These are phyloP conservation scores for Teunomyces lycoperdinae DNA, from an alignment of 805 yeast genomes.

Conservation along the genomic window DNA sequence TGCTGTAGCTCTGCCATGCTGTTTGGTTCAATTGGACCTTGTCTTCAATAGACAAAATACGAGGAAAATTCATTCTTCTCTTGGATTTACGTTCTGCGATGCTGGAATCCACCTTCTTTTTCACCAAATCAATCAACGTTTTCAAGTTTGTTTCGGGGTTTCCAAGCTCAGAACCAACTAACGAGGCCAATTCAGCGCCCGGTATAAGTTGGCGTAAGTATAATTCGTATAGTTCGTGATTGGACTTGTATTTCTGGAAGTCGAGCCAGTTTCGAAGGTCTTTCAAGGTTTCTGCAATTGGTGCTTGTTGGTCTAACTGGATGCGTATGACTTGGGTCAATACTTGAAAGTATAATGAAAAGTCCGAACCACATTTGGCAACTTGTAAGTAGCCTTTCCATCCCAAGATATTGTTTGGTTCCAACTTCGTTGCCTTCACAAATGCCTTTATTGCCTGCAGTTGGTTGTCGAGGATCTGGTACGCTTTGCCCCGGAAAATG, in stretches of 20 bases:
- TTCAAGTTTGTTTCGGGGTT: conserved; percentile 44
- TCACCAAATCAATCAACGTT: conserved; percentile 41
- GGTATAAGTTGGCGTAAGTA: conserved; percentile 56
- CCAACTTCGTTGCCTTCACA: conserved; percentile 46
- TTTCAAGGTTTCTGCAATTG: conserved; percentile 47
- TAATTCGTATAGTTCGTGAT: conserved; percentile 37
- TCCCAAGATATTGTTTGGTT: conserved; percentile 55
- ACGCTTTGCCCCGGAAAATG: conserved; percentile 70
- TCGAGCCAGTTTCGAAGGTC: conserved; percentile 48
- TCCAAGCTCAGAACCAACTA: conserved; percentile 45
- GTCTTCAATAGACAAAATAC: conserved; percentile 41
- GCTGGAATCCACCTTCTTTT: conserved; percentile 37
- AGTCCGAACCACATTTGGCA: conserved; percentile 35
- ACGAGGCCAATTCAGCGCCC: conserved; percentile 51
- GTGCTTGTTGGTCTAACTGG: conserved; percentile 40
- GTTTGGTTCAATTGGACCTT: conserved; percentile 33
- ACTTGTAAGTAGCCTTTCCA: conserved; percentile 78
- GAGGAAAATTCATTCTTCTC: conserved; percentile 49
- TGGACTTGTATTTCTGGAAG: conserved; percentile 25
- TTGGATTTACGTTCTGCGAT: conserved; percentile 42
- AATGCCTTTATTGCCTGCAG: conserved; percentile 44
- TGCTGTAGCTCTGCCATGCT: conserved; percentile 47
- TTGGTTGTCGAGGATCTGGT: conserved; percentile 41
- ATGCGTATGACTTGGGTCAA: conserved; percentile 44
- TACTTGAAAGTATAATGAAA: conserved; percentile 45